Evolutionary conservation across 2,329 filamentous ascomycete genomes (phyloP).

Genomic region (Coleophoma cylindrospora): DNA sequence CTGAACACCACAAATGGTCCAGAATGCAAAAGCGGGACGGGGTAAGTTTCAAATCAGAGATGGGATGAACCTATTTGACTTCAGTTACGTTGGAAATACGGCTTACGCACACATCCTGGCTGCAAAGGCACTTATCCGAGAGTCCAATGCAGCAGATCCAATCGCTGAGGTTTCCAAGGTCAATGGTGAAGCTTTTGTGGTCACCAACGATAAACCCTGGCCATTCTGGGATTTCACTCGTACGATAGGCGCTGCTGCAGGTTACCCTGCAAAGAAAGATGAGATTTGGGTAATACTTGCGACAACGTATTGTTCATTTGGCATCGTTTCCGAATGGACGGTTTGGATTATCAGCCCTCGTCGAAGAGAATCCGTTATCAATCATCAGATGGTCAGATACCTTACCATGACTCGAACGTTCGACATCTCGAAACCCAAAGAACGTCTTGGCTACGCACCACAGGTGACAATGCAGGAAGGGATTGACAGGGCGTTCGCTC

Average conservation of each 20-base stretch:
- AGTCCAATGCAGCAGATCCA: neutral
- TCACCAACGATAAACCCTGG: constrained; percentile 12
- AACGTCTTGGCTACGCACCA: constrained; percentile 61
- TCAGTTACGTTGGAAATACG: constrained; percentile 46
- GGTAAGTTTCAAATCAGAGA: constrained; percentile 43
- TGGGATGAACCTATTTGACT: constrained; percentile 49
- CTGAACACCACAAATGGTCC: constrained; percentile 25
- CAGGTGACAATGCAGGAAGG: constrained; percentile 62
- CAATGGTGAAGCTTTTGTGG: constrained; percentile 11
- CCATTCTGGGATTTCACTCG: constrained; percentile 12
- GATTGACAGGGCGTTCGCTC: neutral
- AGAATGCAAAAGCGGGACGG: constrained; percentile 39
- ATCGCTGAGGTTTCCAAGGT: constrained; percentile 12
- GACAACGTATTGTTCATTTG: constrained; percentile 3
- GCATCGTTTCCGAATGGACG: constrained; percentile 10
- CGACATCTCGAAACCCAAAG: constrained; percentile 68
- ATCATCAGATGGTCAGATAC: constrained; percentile 40
- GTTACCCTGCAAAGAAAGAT: constrained; percentile 1
- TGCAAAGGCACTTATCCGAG: constrained; percentile 25
- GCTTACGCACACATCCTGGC: constrained; percentile 46
- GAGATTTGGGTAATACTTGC: constrained; percentile 5
- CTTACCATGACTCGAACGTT: constrained; percentile 70
- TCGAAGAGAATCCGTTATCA: constrained; percentile 7
- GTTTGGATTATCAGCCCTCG: constrained; percentile 10
- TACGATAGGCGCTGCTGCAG: constrained; percentile 4